Percentiles rank a stretch among this genome's conserved stretches.
Conservation (phyloP, 106 monocot genomes). For the Alisma plantagoaquatica region DNA sequence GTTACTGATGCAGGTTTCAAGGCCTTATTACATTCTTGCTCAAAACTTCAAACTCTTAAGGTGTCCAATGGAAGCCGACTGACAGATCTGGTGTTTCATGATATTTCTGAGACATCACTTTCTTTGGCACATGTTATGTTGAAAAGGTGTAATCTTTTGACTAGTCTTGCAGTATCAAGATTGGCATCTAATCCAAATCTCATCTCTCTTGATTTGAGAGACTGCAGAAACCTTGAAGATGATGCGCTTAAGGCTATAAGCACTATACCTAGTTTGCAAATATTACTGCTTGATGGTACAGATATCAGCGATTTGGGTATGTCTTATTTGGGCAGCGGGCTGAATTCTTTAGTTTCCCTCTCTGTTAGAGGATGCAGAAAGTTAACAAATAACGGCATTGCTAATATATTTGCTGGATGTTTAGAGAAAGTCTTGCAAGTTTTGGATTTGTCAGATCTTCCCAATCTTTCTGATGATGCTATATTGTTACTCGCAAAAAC, state of each 20-base stretch:
- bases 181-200: conserved; percentile 63
- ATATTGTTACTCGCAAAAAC: conserved; percentile 57
- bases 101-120: conserved; percentile 87
- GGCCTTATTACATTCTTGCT: conserved; percentile 72
- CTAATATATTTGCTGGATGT: conserved; percentile 43
- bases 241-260: conserved; percentile 42
- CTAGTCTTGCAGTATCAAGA: conserved; percentile 44
- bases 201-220: conserved; percentile 61
- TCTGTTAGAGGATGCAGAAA: conserved; percentile 81
- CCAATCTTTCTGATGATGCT: conserved; percentile 59
- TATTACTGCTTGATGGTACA: conserved; percentile 57
- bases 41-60: conserved; percentile 52
- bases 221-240: conserved; percentile 70
- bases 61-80: conserved; percentile 79
- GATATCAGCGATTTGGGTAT: conserved; percentile 60
- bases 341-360: conserved; percentile 50
- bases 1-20: conserved; percentile 92
- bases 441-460: conserved; percentile 68
- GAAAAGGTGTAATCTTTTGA: conserved; percentile 76
- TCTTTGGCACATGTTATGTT: conserved; percentile 81
- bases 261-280: conserved; percentile 50
- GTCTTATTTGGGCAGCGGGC: conserved; percentile 49
- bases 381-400: conserved; percentile 58
- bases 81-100: conserved; percentile 93
- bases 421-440: conserved; percentile 30